Base-by-base conservation (phyloP, 768 basidiomycete species). In the Leccinum obscurum region DNA sequence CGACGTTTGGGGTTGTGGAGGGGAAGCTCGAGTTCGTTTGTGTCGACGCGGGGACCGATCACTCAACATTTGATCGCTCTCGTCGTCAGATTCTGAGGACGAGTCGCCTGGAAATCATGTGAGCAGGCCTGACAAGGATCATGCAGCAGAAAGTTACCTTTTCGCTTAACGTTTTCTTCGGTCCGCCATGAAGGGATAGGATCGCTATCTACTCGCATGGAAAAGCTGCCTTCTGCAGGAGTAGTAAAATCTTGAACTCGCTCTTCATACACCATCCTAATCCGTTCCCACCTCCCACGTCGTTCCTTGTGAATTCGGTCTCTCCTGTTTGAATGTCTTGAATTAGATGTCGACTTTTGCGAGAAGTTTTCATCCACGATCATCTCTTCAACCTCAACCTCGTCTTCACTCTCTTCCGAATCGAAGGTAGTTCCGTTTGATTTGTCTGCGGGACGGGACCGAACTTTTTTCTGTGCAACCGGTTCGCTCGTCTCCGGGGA, bases 341-440 rank as follows among this genome's bases (percentile, higher is more conserved):
- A 46, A 60, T 66, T 20, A 24, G 61, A 61, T 48, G 34, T 61
- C 3, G 57, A 41, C 34, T 57, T 64, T 56, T 57, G 69, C 34
- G 68, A 73, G 17, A 65, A 60, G 28, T 62, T 64, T 46, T 64
- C 70, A 60, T 82, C 80, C 15, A 82, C 66, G 6, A 82, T 62
- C 81, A 87, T 85, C 48, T 78, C 77, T 56, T 82, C 80, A 13
- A 83, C 79, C 60, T 83, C 82, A 17, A 77, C 77, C 59, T 82
- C 78, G 39, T 77, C 78, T 32, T 81, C 78, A 24, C 44, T 20
- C 20, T 20, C 44, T 46, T 80, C 78, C 22, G 75, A 74, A n/a
- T 66, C 62, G 15, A 59, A 70, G 52, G 68, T 66, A 10, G 62
- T 71, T 8, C 69, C 69, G 24, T 68, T 60, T 30, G 60, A 55